Conservation (phyloP, 805 yeast species). For the Myxozyma neglecta region DNA sequence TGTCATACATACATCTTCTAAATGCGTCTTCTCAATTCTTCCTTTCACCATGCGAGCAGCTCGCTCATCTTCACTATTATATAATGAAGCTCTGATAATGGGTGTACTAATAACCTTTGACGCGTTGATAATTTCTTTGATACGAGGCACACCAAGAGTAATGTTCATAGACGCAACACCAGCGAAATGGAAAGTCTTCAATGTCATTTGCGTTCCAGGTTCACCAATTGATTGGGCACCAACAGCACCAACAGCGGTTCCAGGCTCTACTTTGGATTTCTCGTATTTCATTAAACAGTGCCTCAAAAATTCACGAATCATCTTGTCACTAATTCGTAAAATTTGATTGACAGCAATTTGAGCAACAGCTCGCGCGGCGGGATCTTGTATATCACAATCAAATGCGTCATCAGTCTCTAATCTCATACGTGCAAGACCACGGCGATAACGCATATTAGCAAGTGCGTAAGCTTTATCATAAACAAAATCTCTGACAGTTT, state of each 20-base stretch:
- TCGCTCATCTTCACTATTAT: conserved; percentile 78
- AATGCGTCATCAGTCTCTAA: conserved; percentile 41
- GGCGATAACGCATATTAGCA: conserved; percentile 55
- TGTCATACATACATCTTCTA: conserved; percentile 54
- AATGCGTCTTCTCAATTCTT: conserved; percentile 85
- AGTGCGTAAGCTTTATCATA: conserved; percentile 56
- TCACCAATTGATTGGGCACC: conserved; percentile 99
- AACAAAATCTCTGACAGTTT: conserved; percentile 68
- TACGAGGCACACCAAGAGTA: conserved; percentile 98
- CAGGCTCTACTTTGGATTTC: conserved; percentile 94
- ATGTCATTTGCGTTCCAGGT: conserved; percentile 99
- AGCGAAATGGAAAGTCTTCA: conserved; percentile 96
- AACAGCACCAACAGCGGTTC: conserved; percentile 98
- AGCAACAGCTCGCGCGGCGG: conserved; percentile 39
- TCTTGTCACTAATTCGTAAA: conserved; percentile 60
- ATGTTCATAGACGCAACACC: conserved; percentile 99
- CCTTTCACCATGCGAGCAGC: conserved; percentile 99
- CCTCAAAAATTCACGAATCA: conserved; percentile 65
- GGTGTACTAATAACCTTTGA: conserved; percentile 95
- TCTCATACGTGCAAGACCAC: conserved; percentile 51
- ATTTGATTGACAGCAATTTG: conserved; percentile 41
- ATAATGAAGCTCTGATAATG: conserved; percentile 89
- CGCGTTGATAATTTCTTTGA: conserved; percentile 97
- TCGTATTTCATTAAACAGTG: conserved; percentile 80
- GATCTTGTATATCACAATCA: conserved; percentile 45